Evolutionary conservation across 176 grass and related monocot species (phyloP).

Genomic region (Aegilops speltoides): DNA sequence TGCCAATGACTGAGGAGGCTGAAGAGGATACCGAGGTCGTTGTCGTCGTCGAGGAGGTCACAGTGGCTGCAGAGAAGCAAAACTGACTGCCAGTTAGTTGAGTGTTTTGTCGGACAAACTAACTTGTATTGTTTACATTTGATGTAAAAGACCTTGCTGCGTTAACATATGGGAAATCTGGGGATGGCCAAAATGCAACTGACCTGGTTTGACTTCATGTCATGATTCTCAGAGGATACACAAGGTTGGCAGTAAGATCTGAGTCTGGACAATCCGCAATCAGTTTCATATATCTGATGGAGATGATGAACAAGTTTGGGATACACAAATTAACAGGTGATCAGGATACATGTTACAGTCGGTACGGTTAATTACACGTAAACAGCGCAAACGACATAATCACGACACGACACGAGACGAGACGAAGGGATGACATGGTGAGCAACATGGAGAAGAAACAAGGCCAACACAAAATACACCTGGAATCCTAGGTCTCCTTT

Average conservation of each 20-base stretch:
- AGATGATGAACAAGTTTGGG: background rate
- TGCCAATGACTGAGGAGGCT: constrained; percentile 1
- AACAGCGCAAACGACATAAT: background rate
- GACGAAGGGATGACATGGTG: background rate
- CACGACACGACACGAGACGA: background rate
- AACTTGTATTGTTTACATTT: background rate
- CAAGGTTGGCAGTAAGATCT: constrained; percentile 10
- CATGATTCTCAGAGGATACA: background rate
- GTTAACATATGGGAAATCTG: background rate
- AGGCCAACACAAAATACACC: background rate
- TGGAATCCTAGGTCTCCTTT: constrained; percentile 33
- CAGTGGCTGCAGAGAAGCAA: background rate
- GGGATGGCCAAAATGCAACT: background rate
- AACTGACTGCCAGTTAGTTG: background rate
- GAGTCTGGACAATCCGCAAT: background rate
- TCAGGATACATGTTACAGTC: constrained; percentile 10
- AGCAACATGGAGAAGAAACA: background rate
- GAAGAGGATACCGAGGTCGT: background rate
- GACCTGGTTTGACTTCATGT: background rate
- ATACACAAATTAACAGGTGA: constrained; percentile 16
- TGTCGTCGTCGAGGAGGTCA: background rate
- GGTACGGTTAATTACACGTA: constrained; percentile 24
- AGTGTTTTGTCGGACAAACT: background rate
- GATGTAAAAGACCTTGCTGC: background rate
- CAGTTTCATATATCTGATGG: background rate